A percentile compares a stretch with the other conserved stretches of the same genome.
Conservation (phyloP, 208 protist genomes). For the Tritrichomonas foetus region DNA sequence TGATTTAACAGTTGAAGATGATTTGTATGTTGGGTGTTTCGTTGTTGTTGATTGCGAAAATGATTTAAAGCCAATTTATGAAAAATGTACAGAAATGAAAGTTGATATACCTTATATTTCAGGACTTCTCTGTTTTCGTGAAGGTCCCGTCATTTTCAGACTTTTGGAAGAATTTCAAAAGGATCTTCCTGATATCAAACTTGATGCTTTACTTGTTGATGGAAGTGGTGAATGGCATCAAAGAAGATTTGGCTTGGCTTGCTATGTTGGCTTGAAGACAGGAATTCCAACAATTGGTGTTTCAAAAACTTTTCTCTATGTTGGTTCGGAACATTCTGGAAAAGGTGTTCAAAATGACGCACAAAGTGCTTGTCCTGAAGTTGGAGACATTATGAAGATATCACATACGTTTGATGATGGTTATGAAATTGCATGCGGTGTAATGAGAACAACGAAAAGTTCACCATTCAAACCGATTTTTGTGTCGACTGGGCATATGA, state of each 20-base stretch:
- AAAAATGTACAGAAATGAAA: neutral
- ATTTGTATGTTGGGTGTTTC: neutral
- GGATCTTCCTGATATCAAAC: neutral
- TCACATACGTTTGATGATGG: neutral
- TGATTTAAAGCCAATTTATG: neutral
- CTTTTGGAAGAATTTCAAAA: neutral
- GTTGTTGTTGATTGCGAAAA: neutral
- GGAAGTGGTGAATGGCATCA: neutral
- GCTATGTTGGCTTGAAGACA: too few relatives aligned
- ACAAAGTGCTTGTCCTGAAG: neutral
- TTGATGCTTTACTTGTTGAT: neutral
- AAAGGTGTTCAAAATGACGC: neutral
- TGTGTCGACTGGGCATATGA: neutral
- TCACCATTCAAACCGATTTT: neutral
- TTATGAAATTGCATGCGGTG: neutral
- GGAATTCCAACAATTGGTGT: neutral
- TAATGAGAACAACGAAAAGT: neutral
- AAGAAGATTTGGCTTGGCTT: neutral
- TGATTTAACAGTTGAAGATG: slow-evolving; percentile 18
- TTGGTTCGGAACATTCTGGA: too few relatives aligned
- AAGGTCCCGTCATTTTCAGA: neutral
- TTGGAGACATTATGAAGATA: neutral
- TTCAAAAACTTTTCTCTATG: neutral
- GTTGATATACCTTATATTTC: neutral
- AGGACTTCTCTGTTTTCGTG: neutral